Percentiles rank a stretch among this genome's conserved stretches.
These are phyloP conservation scores for Venturiaceae sp. DNA, from an alignment of 2,329 filamentous ascomycete genomes.

Conservation along the genomic window DNA sequence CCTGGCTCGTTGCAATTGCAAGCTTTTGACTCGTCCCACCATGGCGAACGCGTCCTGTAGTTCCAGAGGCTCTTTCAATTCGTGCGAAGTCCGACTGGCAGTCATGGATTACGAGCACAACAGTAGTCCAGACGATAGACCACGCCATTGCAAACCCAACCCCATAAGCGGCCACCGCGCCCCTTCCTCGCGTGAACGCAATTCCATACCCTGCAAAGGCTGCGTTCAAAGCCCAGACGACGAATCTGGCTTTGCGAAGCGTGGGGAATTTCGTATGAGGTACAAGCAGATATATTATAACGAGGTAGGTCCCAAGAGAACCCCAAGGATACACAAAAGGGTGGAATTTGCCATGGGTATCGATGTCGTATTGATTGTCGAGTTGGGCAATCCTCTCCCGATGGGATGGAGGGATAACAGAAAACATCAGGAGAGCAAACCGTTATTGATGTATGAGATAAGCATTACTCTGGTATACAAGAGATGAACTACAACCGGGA, in stretches of 20 bases:
- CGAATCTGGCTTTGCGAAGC: constrained; percentile 31
- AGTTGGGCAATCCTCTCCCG: constrained; percentile 18
- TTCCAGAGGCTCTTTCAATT: constrained; percentile 34
- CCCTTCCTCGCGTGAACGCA: constrained; percentile 34
- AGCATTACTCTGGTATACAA: neutral
- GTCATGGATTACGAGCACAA: constrained; percentile 46
- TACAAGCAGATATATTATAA: constrained; percentile 42
- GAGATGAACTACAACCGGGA: neutral
- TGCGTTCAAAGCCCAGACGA: constrained; percentile 34
- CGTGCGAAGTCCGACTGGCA: constrained; percentile 44
- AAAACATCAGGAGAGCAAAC: neutral
- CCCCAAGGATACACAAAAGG: constrained; percentile 36
- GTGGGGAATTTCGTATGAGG: constrained; percentile 32
- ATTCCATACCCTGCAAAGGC: constrained; percentile 34
- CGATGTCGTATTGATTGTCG: constrained; percentile 27
- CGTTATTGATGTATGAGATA: neutral
- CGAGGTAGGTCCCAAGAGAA: constrained; percentile 25
- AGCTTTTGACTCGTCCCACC: neutral
- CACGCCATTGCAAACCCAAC: constrained; percentile 45
- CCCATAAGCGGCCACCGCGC: constrained; percentile 42
- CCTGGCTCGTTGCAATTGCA: neutral
- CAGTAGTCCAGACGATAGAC: constrained; percentile 42
- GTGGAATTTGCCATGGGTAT: constrained; percentile 28
- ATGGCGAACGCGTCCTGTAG: neutral
- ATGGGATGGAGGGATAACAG: neutral